These are phyloP conservation scores for Aureobasidium lini DNA, from an alignment of 2,329 filamentous ascomycete genomes.

Conservation along the genomic window DNA sequence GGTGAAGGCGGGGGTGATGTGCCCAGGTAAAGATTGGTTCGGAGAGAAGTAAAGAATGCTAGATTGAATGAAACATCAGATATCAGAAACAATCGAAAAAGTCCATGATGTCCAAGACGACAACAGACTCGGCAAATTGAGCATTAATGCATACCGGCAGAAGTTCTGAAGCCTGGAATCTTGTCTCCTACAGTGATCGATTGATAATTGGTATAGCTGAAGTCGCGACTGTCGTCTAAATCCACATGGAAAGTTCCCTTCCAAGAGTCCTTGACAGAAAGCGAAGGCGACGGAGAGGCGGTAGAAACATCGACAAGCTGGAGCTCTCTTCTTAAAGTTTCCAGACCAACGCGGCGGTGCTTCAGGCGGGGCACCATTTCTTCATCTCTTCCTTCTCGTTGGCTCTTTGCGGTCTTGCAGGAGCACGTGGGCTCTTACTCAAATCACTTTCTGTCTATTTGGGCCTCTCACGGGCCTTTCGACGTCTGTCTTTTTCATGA, in stretches of 20 bases:
- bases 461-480: slow-evolving; percentile 2
- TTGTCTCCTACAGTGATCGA: slow-evolving; percentile 5
- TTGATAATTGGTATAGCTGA: neutral
- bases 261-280: slow-evolving; percentile 3
- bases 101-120: neutral
- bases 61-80: slow-evolving; percentile 16
- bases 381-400: neutral
- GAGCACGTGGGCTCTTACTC: slow-evolving; percentile 13
- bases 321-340: slow-evolving; percentile 14
- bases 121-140: slow-evolving; percentile 3
- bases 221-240: neutral
- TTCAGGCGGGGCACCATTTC: slow-evolving; percentile 16
- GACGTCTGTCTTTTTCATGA: neutral
- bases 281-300: slow-evolving; percentile 1
- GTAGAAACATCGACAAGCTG: neutral
- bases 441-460: neutral
- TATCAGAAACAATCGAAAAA: neutral
- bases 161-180: slow-evolving; percentile 30
- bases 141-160: slow-evolving; percentile 23
- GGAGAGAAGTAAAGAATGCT: slow-evolving; percentile 80
- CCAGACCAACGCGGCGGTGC: slow-evolving; percentile 15
- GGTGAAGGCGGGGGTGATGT: slow-evolving; percentile 53
- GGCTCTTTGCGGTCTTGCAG: neutral
- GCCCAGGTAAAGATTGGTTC: slow-evolving; percentile 66
- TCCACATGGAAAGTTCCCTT: neutral